Conservation (phyloP, 2,329 filamentous ascomycete species). For the Blastomyces parvus region DNA sequence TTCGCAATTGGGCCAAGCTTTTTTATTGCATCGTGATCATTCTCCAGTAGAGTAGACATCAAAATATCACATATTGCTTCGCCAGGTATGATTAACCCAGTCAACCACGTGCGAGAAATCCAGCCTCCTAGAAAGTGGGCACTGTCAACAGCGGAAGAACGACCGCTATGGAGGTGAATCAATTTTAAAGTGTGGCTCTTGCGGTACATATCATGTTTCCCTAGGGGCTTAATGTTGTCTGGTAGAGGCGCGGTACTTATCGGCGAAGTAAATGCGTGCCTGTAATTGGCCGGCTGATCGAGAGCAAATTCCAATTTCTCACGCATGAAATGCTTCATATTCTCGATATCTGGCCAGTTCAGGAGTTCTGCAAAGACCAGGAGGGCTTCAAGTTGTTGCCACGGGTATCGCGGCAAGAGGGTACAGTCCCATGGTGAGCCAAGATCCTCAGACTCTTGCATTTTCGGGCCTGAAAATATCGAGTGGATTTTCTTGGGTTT, state of each 20-base stretch:
- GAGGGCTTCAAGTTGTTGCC: constrained; percentile 42
- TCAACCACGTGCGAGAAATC: constrained; percentile 48
- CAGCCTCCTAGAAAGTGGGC: constrained; percentile 40
- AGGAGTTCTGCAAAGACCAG: constrained; percentile 43
- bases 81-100: constrained; percentile 47
- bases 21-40: constrained; percentile 41
- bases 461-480: constrained; percentile 7
- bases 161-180: constrained; percentile 21
- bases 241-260: constrained; percentile 6
- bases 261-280: constrained; percentile 11
- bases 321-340: constrained; percentile 29
- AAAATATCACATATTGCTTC: constrained; percentile 45
- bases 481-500: constrained; percentile 4
- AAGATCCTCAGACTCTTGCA: neutral
- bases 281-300: constrained; percentile 9
- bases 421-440: constrained; percentile 27
- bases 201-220: constrained; percentile 25
- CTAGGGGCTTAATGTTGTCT: constrained; percentile 11
- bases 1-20: constrained; percentile 43
- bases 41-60: constrained; percentile 49
- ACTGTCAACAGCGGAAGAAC: constrained; percentile 12
- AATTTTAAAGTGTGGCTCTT: constrained; percentile 22
- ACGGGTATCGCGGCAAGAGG: constrained; percentile 29
- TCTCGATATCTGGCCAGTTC: constrained; percentile 40
- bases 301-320: constrained; percentile 26